These are phyloP conservation scores for Neurospora tetraspora DNA, from an alignment of 495 filamentous ascomycete species.

Conservation along the genomic window DNA sequence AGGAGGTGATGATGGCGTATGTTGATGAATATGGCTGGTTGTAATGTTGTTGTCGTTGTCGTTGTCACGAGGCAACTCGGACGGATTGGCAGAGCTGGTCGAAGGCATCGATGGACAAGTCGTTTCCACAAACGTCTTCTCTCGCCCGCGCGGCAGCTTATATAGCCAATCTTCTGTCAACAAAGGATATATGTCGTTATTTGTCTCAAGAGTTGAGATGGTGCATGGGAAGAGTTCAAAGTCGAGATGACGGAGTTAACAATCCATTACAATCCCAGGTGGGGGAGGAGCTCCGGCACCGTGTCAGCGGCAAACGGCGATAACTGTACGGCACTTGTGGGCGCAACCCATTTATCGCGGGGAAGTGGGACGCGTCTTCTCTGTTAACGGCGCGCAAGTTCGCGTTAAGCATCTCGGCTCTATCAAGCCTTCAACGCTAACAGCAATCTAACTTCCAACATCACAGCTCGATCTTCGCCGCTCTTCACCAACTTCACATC, in stretches of 20 bases:
- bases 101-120: not conserved
- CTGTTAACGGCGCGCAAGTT: not conserved
- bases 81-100: not conserved
- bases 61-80: not conserved
- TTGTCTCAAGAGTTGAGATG: not conserved
- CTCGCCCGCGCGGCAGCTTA: not conserved
- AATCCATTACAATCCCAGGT: not conserved
- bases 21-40: not conserved
- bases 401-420: not conserved
- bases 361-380: not conserved
- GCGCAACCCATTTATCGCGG: not conserved
- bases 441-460: not conserved
- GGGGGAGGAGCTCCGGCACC: not conserved
- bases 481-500: not conserved
- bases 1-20: not conserved
- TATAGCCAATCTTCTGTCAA: not conserved
- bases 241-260: not conserved
- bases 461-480: not conserved
- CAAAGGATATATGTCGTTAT: not conserved
- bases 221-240: not conserved
- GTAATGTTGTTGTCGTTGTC: not conserved
- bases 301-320: not conserved
- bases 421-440: not conserved
- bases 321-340: not conserved
- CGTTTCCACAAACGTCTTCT: not conserved